A percentile compares a stretch with the other conserved stretches of the same genome.
phyloP scores from a whole-genome alignment of 768 basidiomycete species.

The Amylocystis lapponica region DNA sequence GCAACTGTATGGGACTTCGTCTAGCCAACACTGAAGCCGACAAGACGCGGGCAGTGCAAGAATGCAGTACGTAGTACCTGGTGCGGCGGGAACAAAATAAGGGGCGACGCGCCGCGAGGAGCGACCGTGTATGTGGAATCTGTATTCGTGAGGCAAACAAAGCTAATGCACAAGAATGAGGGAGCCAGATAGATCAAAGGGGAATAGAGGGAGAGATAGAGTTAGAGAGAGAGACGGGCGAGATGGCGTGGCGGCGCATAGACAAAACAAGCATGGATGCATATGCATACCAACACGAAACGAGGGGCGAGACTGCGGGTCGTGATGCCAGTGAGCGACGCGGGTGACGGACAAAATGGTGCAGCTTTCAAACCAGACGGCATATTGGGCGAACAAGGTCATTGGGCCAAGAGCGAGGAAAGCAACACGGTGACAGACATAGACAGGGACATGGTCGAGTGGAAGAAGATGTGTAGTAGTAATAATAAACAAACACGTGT shows the following conservation, averaged over 20 bases:
- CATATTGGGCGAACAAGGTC: slow-evolving; percentile 5
- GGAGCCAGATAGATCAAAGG: background rate
- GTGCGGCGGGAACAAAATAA: slow-evolving; percentile 3
- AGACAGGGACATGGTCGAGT: slow-evolving; percentile 6
- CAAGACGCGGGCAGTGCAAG: background rate
- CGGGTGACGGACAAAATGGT: background rate
- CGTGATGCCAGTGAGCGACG: background rate
- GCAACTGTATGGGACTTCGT: slow-evolving; percentile 7
- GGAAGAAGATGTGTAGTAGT: slow-evolving; percentile 10
- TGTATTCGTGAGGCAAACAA: too few species aligned
- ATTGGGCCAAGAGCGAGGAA: slow-evolving; percentile 3
- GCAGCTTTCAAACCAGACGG: slow-evolving; percentile 5
- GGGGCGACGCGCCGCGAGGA: background rate
- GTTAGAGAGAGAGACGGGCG: slow-evolving; percentile 1
- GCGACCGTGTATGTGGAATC: slow-evolving; percentile 4
- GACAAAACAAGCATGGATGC: slow-evolving; percentile 9
- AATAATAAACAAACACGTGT: slow-evolving; percentile 22
- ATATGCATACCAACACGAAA: slow-evolving; percentile 6
- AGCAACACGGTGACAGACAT: slow-evolving; percentile 7
- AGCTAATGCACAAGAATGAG: background rate
- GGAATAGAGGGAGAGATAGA: background rate
- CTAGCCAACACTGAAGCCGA: background rate
- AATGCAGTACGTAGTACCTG: background rate
- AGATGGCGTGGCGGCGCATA: too few species aligned
- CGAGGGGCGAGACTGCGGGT: slow-evolving; percentile 3